phyloP scores from a whole-genome alignment of 2,329 filamentous ascomycete genomes.

The Penicillium hordei region DNA sequence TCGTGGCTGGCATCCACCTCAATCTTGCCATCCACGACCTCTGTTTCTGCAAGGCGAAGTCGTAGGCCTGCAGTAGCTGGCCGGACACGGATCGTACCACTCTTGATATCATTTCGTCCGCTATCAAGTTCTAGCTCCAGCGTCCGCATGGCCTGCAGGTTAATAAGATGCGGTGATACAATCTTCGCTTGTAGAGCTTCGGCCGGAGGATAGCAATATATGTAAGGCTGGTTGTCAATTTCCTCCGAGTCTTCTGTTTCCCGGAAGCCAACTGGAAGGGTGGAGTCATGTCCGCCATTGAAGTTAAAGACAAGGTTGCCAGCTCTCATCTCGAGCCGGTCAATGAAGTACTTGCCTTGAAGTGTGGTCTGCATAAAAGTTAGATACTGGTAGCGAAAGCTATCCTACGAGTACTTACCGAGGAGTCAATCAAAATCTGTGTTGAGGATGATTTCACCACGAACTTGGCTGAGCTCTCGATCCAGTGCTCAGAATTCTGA shows the following conservation, averaged over 20 bases:
- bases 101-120: constrained; percentile 68
- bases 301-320: constrained; percentile 43
- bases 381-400: constrained; percentile 1
- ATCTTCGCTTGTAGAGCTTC: constrained; percentile 69
- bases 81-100: constrained; percentile 53
- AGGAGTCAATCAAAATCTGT: constrained; percentile 51
- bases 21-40: constrained; percentile 44
- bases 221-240: constrained; percentile 56
- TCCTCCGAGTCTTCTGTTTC: constrained; percentile 34
- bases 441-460: constrained; percentile 58
- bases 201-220: constrained; percentile 71
- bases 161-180: constrained; percentile 66
- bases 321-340: constrained; percentile 63
- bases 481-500: constrained; percentile 65
- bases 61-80: constrained; percentile 62
- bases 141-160: constrained; percentile 75
- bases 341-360: constrained; percentile 71
- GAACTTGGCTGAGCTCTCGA: constrained; percentile 53
- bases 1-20: constrained; percentile 45
- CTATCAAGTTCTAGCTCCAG: constrained; percentile 71
- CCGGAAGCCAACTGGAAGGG: constrained; percentile 38
- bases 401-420: constrained; percentile 35
- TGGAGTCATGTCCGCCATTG: constrained; percentile 28
- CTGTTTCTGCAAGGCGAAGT: constrained; percentile 54
- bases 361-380: constrained; percentile 39